Evolutionary conservation across 768 basidiomycete genomes (phyloP).

Genomic region (Suillus hirtellus): DNA sequence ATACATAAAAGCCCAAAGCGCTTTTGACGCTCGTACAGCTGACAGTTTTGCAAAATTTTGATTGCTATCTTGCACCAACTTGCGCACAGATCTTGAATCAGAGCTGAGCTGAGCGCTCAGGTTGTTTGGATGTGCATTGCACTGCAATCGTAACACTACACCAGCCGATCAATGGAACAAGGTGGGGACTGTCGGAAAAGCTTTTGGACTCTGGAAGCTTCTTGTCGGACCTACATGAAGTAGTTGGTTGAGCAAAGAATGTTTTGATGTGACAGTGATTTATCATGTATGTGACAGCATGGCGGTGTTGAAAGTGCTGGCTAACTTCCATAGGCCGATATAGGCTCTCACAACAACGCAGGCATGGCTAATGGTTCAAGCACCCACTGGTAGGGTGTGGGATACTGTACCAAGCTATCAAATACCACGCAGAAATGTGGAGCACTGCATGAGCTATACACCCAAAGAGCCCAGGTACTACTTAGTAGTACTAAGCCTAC

Average conservation of each 20-base stretch:
- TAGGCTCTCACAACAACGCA: not conserved
- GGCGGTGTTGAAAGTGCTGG: too few species aligned
- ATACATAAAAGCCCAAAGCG: too few species aligned
- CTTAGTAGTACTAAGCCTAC: not conserved
- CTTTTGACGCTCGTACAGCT: too few species aligned
- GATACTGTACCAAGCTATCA: not conserved
- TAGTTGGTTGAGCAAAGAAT: too few species aligned
- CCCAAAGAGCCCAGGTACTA: not conserved
- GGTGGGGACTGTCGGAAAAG: not conserved
- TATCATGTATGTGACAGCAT: too few species aligned
- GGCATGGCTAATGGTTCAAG: not conserved
- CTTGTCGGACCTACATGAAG: not conserved
- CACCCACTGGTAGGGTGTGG: not conserved
- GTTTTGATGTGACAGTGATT: too few species aligned
- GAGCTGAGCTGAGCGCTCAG: too few species aligned
- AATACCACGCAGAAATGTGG: not conserved
- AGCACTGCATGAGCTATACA: not conserved
- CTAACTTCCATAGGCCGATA: not conserved
- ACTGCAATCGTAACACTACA: not conserved
- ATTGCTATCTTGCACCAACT: not conserved
- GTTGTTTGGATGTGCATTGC: too few species aligned
- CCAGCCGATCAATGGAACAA: not conserved
- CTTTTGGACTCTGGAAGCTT: not conserved
- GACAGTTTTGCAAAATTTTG: not conserved
- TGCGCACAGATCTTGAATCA: not conserved